Conservation (phyloP, 83 land plant genomes). For the Thuja plicata region DNA sequence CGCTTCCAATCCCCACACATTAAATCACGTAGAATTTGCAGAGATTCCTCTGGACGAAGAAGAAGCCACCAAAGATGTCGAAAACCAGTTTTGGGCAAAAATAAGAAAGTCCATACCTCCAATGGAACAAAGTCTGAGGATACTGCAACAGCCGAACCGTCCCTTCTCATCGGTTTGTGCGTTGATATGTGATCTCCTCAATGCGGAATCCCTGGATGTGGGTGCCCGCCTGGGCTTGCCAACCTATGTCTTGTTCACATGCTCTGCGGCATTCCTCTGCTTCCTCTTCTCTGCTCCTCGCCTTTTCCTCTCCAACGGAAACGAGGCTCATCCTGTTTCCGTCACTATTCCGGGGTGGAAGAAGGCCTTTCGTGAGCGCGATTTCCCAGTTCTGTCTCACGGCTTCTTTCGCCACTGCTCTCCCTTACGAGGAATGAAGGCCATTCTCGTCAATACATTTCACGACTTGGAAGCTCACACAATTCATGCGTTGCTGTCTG, state of each 20-base stretch:
- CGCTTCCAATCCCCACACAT: not conserved
- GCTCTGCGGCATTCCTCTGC: conserved; percentile 13
- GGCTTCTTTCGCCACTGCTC: not conserved
- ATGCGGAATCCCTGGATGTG: conserved; percentile 13
- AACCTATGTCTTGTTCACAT: conserved; percentile 17
- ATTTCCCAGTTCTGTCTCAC: not conserved
- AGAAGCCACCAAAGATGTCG: no score
- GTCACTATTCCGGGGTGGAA: not conserved
- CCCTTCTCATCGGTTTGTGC: conserved; percentile 2
- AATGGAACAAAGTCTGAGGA: not conserved
- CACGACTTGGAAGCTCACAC: conserved; percentile 18
- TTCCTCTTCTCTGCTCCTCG: conserved; percentile 6
- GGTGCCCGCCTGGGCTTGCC: conserved; percentile 16
- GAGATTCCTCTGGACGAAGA: no score
- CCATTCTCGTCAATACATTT: conserved; percentile 40
- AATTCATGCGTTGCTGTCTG: not conserved
- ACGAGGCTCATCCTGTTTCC: not conserved
- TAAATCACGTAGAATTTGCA: no score
- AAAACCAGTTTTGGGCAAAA: not conserved
- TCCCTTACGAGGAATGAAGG: conserved; percentile 10
- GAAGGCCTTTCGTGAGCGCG: not conserved
- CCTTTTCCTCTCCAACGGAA: not conserved
- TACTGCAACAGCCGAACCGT: not conserved
- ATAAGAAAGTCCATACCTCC: not conserved
- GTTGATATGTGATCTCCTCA: conserved; percentile 21